Conservation (phyloP, 768 basidiomycete species). For the Scleroderma bovista region DNA sequence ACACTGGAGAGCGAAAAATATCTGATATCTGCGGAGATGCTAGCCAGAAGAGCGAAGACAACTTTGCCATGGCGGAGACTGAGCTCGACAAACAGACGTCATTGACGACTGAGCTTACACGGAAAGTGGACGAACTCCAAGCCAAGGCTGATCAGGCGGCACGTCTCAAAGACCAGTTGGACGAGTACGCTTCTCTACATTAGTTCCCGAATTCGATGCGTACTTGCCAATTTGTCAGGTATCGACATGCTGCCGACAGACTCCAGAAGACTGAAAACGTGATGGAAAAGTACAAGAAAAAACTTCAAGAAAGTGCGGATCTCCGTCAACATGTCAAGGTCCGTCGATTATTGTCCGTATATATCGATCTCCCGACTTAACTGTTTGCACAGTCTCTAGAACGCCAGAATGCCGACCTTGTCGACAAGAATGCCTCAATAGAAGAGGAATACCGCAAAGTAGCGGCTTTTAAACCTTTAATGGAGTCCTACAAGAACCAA, state of each 20-base stretch:
- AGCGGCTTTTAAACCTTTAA: slow-evolving; percentile 77
- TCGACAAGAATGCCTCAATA: slow-evolving; percentile 86
- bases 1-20: neutral
- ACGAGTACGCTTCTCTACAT: slow-evolving; percentile 54
- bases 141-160: slow-evolving; percentile 69
- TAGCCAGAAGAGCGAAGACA: slow-evolving; percentile 94
- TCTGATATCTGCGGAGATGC: slow-evolving; percentile 28
- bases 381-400: slow-evolving; percentile 60
- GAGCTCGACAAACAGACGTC: slow-evolving; percentile 77
- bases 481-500: slow-evolving; percentile 90
- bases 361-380: slow-evolving; percentile 1
- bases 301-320: slow-evolving; percentile 91
- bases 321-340: slow-evolving; percentile 84
- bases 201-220: neutral
- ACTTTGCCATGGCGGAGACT: slow-evolving; percentile 72
- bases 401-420: slow-evolving; percentile 86
- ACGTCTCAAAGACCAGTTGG: slow-evolving; percentile 86
- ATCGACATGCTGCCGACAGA: slow-evolving; percentile 87
- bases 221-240: slow-evolving; percentile 39
- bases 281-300: slow-evolving; percentile 98
- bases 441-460: slow-evolving; percentile 91
- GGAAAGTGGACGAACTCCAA: slow-evolving; percentile 79
- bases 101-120: slow-evolving; percentile 65
- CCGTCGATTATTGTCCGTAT: slow-evolving; percentile 14
- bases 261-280: slow-evolving; percentile 94